A percentile compares a stretch with the other conserved stretches of the same genome.
Conservation (phyloP, 768 basidiomycete species). For the Strobilomyces confusus region DNA sequence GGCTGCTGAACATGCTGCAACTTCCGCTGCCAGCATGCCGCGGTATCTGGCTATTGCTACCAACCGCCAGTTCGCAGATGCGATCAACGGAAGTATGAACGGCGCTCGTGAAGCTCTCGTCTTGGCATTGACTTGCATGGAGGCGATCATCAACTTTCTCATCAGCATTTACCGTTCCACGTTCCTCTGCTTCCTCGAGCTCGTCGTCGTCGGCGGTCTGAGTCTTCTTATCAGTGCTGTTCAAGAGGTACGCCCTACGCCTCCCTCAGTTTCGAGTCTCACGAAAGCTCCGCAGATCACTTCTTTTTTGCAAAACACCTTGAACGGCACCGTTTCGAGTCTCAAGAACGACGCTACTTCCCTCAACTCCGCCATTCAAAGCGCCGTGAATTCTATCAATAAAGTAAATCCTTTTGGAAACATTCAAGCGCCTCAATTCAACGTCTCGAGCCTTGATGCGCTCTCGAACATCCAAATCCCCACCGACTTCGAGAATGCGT, state of each 20-base stretch:
- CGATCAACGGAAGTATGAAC: constrained; percentile 75
- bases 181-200: constrained; percentile 89
- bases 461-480: constrained; percentile 82
- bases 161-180: constrained; percentile 91
- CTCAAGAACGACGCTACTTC: constrained; percentile 68
- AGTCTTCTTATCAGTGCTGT: constrained; percentile 79
- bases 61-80: constrained; percentile 73
- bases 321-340: constrained; percentile 57
- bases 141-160: constrained; percentile 86
- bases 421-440: constrained; percentile 67
- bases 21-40: constrained; percentile 80
- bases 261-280: constrained; percentile 1
- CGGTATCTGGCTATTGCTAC: constrained; percentile 83
- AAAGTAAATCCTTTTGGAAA: constrained; percentile 69
- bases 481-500: constrained; percentile 63
- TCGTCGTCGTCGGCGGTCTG: constrained; percentile 79
- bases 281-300: constrained; percentile 52
- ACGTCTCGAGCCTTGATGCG: constrained; percentile 66
- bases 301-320: constrained; percentile 54
- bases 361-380: constrained; percentile 66
- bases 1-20: constrained; percentile 81
- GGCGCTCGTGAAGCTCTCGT: constrained; percentile 72
- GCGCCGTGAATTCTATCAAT: constrained; percentile 66
- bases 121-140: constrained; percentile 76
- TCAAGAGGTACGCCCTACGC: constrained; percentile 56